Evolutionary conservation across 805 yeast genomes (phyloP).

Genomic region (Kurtzmaniella cleridarum): DNA sequence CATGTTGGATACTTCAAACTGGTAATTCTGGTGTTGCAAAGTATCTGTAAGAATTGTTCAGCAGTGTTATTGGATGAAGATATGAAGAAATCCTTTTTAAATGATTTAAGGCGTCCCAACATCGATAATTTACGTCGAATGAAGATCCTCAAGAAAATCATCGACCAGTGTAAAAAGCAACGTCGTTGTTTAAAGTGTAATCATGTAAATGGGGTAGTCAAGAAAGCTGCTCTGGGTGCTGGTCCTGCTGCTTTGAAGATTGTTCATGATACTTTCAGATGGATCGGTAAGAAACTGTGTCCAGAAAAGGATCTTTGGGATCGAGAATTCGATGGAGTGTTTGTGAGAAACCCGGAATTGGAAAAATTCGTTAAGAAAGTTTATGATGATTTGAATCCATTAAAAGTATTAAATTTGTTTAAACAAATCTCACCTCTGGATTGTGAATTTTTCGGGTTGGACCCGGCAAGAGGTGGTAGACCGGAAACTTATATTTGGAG

Average conservation of each 20-base stretch:
- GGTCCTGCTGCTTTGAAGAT: slow-evolving; percentile 93
- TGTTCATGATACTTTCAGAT: slow-evolving; percentile 92
- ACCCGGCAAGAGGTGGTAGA: slow-evolving; percentile 80
- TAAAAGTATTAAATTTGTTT: slow-evolving; percentile 81
- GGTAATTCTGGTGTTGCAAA: slow-evolving; percentile 80
- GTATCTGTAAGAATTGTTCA: slow-evolving; percentile 88
- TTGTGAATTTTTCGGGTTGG: slow-evolving; percentile 89
- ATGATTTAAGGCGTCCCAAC: slow-evolving; percentile 82
- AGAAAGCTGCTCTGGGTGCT: slow-evolving; percentile 88
- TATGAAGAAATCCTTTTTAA: slow-evolving; percentile 59
- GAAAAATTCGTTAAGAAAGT: slow-evolving; percentile 84
- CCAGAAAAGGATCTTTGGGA: slow-evolving; percentile 87
- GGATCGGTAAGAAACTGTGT: slow-evolving; percentile 86
- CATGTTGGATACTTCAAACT: slow-evolving; percentile 97
- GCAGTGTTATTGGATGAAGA: slow-evolving; percentile 68
- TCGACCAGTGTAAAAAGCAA: slow-evolving; percentile 94
- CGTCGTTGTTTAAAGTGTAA: slow-evolving; percentile 86
- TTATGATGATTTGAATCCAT: slow-evolving; percentile 89
- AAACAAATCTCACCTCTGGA: slow-evolving; percentile 81
- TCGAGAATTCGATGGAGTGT: slow-evolving; percentile 73
- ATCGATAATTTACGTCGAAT: slow-evolving; percentile 88
- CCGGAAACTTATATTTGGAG: slow-evolving; percentile 98
- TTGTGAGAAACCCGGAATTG: slow-evolving; percentile 75
- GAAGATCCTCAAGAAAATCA: slow-evolving; percentile 75
- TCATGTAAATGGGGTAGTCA: slow-evolving; percentile 91